Evolutionary conservation across 441 rosid genomes (phyloP).

Genomic region (Erodium texanum): DNA sequence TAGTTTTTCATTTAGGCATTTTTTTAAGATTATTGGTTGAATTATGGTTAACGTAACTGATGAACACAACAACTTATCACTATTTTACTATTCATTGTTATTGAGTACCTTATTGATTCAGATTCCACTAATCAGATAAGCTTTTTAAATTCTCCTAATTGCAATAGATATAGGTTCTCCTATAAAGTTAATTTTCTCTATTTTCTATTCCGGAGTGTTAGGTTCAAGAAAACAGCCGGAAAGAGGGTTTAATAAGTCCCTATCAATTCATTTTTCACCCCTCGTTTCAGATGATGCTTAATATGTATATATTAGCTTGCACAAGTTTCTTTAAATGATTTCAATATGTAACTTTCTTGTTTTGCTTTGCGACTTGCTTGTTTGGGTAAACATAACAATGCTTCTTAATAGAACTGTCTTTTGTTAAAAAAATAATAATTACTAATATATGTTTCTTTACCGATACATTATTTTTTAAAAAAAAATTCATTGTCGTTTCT

Average conservation of each 20-base stretch:
- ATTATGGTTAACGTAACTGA: neutral
- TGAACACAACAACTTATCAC: neutral
- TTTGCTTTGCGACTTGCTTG: neutral
- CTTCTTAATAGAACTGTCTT: neutral
- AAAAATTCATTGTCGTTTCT: too few species aligned
- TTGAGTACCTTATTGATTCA: neutral
- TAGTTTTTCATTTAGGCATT: too few species aligned
- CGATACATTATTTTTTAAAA: neutral
- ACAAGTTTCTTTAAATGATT: neutral
- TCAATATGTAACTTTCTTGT: neutral
- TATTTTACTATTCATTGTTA: too few species aligned
- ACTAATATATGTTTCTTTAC: neutral
- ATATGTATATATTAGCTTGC: neutral
- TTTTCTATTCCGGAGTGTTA: neutral
- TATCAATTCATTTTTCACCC: neutral
- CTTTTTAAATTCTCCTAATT: neutral
- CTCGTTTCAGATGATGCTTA: neutral
- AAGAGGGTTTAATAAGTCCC: neutral
- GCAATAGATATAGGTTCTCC: neutral
- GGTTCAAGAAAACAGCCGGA: neutral
- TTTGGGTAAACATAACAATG: neutral
- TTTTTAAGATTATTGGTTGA: neutral
- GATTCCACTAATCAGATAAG: neutral
- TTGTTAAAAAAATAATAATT: neutral
- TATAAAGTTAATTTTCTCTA: too few species aligned